Evolutionary conservation across 192 early-diverging fungal species (phyloP), one percentile per base, ranked within the genome.

Genomic region (Backusella mclennaniae): DNA sequence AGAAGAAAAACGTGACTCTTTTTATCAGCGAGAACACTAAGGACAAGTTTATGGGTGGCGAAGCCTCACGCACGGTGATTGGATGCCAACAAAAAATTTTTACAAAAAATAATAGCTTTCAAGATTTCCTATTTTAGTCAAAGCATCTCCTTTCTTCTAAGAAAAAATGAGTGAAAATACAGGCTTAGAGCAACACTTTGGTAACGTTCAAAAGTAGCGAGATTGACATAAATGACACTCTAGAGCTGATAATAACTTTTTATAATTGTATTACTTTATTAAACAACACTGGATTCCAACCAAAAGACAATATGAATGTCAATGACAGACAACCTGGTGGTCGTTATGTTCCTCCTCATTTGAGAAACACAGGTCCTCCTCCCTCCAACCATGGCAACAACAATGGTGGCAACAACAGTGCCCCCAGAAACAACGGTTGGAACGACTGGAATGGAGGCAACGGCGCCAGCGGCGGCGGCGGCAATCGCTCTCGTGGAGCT

Each of bases 121-220:
- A 63, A 26, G 56, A 63, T 63, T 63, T 63, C 56, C 56, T 63
- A 63, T 63, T 63, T 63, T 63, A 63, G 56, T 63, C 56, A 63
- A 63, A 63, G n/a, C 56, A 63, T 63, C 56, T 29, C 56, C 56
- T 63, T 63, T 63, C 56, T 63, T 63, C 23, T 29, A 29, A 63
- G 9, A 63, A 12, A 63, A 63, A 63, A 63, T 63, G 56, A 63
- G 56, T 63, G 23, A 63, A 12, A 72, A 85, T 81, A 89, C 83
- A 77, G 88, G 88, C 88, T 88, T 92, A 86, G 88, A 91, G 85
- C 90, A 91, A 87, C 89, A 85, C 46, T 82, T 92, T 84, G 91
- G 91, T 92, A 90, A 83, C 85, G 49, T 76, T 41, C 42, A 29
- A 35, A 36, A 44, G 1, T 72, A 42, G 44, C 66, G 39, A 67